These are phyloP conservation scores for Hylodesmum podocarpum DNA, from an alignment of 306 rosid species.

Conservation along the genomic window DNA sequence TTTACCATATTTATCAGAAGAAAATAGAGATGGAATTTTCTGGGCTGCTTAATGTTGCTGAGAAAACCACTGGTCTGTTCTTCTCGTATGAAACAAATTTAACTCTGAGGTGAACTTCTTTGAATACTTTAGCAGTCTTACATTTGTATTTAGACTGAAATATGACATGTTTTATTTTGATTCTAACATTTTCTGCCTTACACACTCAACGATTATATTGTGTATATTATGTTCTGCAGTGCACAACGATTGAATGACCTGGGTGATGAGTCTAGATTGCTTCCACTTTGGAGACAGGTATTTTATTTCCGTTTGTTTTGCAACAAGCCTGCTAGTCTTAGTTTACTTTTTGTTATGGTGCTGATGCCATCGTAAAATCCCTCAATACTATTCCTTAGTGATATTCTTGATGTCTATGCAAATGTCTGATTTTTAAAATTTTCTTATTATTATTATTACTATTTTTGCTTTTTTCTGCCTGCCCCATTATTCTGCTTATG, in stretches of 20 bases:
- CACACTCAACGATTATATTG: not conserved
- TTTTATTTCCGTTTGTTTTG: conserved; percentile 20
- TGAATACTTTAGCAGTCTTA: conserved; percentile 17
- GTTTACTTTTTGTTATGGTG: not conserved
- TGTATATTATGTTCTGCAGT: conserved; percentile 48
- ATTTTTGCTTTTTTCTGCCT: conserved; percentile 28
- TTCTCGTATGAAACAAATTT: conserved; percentile 87
- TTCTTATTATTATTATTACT: too few species aligned
- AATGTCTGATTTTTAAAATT: conserved; percentile 26
- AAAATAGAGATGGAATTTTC: conserved; percentile 84
- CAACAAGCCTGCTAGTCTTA: conserved; percentile 1
- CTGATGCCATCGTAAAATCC: not conserved
- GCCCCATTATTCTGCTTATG: conserved; percentile 28
- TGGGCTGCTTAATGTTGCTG: conserved; percentile 69
- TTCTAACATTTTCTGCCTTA: conserved; percentile 19
- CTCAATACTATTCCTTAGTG: not conserved
- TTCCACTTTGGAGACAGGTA: conserved; percentile 99
- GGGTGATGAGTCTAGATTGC: conserved; percentile 78
- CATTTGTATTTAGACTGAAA: conserved; percentile 13
- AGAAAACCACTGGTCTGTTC: conserved; percentile 83
- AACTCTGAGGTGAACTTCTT: conserved; percentile 81
- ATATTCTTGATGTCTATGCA: conserved; percentile 17
- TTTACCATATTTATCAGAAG: conserved; percentile 56
- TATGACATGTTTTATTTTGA: conserved; percentile 5
- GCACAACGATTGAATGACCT: conserved; percentile 73